A percentile compares a stretch with the other conserved stretches of the same genome.
Conservation (phyloP, 257 asterid genomes). For the Cruciata laevipes region DNA sequence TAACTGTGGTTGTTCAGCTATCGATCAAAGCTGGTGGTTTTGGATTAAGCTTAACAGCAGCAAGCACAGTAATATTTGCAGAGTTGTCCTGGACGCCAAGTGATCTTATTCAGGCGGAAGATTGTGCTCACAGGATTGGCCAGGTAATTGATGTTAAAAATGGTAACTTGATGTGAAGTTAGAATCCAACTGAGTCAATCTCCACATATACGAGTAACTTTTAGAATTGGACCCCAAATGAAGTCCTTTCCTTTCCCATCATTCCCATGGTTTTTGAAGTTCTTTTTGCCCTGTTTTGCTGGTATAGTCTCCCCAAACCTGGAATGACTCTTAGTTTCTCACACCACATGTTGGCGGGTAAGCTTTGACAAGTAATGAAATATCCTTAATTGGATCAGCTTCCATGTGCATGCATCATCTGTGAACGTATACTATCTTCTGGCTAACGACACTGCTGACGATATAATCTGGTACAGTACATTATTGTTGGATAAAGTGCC, state of each 20-base stretch:
- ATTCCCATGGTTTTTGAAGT: too few species aligned
- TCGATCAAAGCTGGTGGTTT: conserved; percentile 97
- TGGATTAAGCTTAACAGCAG: conserved; percentile 87
- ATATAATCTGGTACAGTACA: conserved; percentile 62
- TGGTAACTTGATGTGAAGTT: background rate
- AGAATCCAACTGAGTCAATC: background rate
- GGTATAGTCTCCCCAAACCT: background rate
- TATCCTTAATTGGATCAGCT: conserved; percentile 12
- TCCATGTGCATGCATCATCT: conserved; percentile 55
- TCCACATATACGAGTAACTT: background rate
- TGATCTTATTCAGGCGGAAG: conserved; percentile 94
- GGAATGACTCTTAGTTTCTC: background rate
- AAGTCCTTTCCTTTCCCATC: too few species aligned
- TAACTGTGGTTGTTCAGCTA: conserved; percentile 41
- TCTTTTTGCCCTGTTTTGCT: background rate
- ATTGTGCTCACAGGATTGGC: conserved; percentile 96
- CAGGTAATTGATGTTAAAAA: conserved; percentile 43
- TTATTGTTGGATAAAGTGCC: conserved; percentile 3
- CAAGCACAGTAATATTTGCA: conserved; percentile 91
- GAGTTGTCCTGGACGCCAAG: conserved; percentile 98
- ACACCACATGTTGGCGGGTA: background rate
- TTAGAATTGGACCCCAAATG: background rate
- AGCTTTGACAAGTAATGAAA: background rate
- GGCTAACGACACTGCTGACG: conserved; percentile 88
- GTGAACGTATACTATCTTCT: conserved; percentile 80